Conservation (phyloP, 176 grass and related monocot species). For the Carex cristatella region DNA sequence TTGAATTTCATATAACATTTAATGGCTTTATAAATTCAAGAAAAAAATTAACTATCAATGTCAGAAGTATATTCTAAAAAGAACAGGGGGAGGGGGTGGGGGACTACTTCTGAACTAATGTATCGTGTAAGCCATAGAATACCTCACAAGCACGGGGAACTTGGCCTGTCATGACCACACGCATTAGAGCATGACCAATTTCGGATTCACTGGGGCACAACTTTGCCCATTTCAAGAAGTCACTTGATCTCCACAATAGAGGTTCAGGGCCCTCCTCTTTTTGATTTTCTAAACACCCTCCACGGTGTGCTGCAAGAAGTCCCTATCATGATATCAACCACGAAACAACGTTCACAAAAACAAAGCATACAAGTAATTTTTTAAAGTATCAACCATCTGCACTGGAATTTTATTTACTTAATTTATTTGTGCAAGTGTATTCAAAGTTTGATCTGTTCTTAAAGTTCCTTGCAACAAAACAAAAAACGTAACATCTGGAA, state of each 20-base stretch:
- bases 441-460: not conserved
- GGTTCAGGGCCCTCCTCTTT: conserved; percentile 52
- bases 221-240: conserved; percentile 46
- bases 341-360: conserved; percentile 9
- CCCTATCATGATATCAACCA: conserved; percentile 46
- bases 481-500: not conserved
- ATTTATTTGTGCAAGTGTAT: not conserved
- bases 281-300: conserved; percentile 69
- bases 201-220: conserved; percentile 81
- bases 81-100: not conserved
- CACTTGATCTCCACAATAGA: conserved; percentile 75
- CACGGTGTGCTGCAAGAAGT: conserved; percentile 42
- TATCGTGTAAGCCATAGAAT: conserved; percentile 9
- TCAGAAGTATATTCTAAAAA: conserved; percentile 27
- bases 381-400: not conserved
- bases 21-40: conserved; percentile 2
- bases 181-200: conserved; percentile 96
- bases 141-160: conserved; percentile 97
- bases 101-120: conserved; percentile 1
- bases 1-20: not conserved
- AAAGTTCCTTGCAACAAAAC: not conserved
- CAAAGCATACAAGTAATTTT: conserved; percentile 7
- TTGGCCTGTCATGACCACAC: conserved; percentile 96
- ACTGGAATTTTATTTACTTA: not conserved
- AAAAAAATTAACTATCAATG: conserved; percentile 26